These are phyloP conservation scores for Albophoma yamanashiensis DNA, from an alignment of 2,329 filamentous ascomycete genomes.

Conservation along the genomic window DNA sequence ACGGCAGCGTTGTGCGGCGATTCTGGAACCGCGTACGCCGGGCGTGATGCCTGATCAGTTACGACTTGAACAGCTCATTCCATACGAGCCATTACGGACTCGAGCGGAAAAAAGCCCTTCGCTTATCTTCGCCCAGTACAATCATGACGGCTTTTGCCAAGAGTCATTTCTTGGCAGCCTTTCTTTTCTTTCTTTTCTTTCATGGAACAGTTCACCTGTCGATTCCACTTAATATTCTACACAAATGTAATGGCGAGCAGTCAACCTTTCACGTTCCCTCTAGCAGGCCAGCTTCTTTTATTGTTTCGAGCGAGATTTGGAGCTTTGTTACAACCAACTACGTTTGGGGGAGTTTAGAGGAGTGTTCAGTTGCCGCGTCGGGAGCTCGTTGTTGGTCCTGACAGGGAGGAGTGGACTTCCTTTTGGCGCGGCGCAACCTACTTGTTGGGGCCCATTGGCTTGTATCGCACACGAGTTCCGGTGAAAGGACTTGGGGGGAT, in stretches of 20 bases:
- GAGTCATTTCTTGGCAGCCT: background rate
- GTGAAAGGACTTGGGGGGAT: background rate
- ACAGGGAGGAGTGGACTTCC: background rate
- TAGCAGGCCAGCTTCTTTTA: background rate
- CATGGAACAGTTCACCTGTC: background rate
- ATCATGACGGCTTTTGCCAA: background rate
- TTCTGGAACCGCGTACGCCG: conserved; percentile 54
- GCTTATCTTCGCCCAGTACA: background rate
- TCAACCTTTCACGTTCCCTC: background rate
- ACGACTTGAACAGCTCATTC: background rate
- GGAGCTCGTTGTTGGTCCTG: background rate
- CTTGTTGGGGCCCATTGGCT: background rate
- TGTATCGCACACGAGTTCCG: background rate
- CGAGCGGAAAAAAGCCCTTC: background rate
- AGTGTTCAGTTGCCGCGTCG: background rate
- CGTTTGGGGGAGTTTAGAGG: conserved; percentile 10
- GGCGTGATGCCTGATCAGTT: conserved; percentile 10
- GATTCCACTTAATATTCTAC: background rate
- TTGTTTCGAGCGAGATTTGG: background rate
- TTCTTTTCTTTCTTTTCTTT: background rate
- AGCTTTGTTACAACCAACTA: background rate
- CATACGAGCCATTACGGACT: background rate
- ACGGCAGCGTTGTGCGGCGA: conserved; percentile 48
- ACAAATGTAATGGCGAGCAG: background rate
- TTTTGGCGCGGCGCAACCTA: background rate